Base-by-base conservation (phyloP, 2,329 filamentous ascomycete genomes). In the Chaetomium globosum region DNA sequence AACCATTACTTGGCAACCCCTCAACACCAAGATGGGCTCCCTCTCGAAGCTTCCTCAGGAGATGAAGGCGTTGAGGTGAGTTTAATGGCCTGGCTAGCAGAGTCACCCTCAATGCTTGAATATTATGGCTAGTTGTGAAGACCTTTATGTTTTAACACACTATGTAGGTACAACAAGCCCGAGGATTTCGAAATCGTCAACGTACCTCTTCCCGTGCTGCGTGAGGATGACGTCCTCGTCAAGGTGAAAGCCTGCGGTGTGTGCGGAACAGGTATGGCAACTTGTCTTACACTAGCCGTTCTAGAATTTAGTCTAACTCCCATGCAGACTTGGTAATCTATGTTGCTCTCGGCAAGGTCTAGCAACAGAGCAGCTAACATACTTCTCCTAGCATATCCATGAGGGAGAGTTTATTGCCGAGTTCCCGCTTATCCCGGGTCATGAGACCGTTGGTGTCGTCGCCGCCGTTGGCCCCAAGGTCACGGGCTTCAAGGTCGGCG, bases 221-320 rank as follows among this genome's bases (percentile, higher is more conserved):
- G 85, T 70, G 80, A 85, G 30, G 82, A 85, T 65, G 85, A 88
- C 75, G 79, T 88, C 69, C 77, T 87, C 71, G 82, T 89, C 77
- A 87, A 89, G 77, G 87, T 89, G 73, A 88, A 89, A 77, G 87
- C 85, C 63, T 87, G 85, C 70, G 85, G 86, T 79, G 85, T 88
- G 67, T 88, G 85, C 70, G 83, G 83, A 69, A 85, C 83, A 69
- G 83, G 83, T 76, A 73, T 78, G 74, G 77, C 75, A 28, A 23
- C 58, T 13, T 1, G 13, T 57, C 48, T 46, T 49, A 26, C 49
- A 6, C 33, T 13, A 33, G 0, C 8, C 21, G 23, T 63, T 5
- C 53, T 23, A 36, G 12, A n/a, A 21, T 23, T 43, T 8, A 1
- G 3, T 23, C 36, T 31, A 58, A 58, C 48, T 21, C 49, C 4